Evolutionary conservation across 148 eudicot species (phyloP).

Genomic region (Arctostaphylos glauca): DNA sequence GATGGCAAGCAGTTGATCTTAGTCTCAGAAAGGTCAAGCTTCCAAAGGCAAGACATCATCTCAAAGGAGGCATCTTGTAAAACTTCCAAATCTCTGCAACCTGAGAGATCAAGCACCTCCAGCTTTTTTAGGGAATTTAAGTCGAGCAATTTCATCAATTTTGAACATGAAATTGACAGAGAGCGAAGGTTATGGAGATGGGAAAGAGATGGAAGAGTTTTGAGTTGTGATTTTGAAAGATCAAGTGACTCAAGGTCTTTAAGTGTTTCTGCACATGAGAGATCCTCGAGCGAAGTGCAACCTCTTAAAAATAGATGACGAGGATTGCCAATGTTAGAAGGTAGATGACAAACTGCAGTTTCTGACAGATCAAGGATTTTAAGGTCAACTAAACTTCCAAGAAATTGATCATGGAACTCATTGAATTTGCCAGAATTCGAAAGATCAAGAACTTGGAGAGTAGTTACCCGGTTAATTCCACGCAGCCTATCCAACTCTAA

Average conservation of each 20-base stretch:
- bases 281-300: slow-evolving; percentile 9
- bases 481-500: background rate
- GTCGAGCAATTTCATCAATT: slow-evolving; percentile 11
- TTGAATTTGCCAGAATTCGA: slow-evolving; percentile 11
- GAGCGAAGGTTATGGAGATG: background rate
- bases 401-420: slow-evolving; percentile 13
- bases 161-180: slow-evolving; percentile 4
- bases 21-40: slow-evolving; percentile 25
- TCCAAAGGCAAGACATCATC: slow-evolving; percentile 18
- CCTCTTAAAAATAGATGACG: slow-evolving; percentile 4
- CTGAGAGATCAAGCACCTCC: slow-evolving; percentile 27
- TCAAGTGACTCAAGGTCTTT: slow-evolving; percentile 14
- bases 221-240: background rate
- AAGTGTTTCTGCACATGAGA: background rate
- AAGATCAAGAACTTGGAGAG: slow-evolving; percentile 24
- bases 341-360: background rate
- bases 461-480: background rate
- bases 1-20: slow-evolving; percentile 12
- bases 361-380: slow-evolving; percentile 15
- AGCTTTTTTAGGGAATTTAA: slow-evolving; percentile 3
- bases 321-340: slow-evolving; percentile 20
- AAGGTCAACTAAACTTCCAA: background rate
- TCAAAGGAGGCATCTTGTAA: slow-evolving; percentile 16
- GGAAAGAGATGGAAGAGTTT: background rate
- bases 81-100: background rate